Conservation (phyloP, 768 basidiomycete genomes). For the Tricholoma saponaceum region DNA sequence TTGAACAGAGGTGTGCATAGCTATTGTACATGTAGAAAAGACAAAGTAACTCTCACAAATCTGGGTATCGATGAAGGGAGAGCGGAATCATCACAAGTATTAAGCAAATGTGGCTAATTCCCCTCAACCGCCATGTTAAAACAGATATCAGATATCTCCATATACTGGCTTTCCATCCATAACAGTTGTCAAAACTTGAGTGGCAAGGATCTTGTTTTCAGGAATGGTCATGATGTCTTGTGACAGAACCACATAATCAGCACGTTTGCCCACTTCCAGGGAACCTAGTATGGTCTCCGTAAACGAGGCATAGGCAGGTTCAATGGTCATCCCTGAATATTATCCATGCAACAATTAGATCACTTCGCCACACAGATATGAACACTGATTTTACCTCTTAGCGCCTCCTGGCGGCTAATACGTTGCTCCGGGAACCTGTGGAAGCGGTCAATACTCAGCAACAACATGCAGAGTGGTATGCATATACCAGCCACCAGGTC, state of each 20-base stretch:
- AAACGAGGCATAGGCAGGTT: constrained; percentile 86
- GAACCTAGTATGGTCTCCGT: constrained; percentile 72
- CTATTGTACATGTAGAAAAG: too few relatives aligned
- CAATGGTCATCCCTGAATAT: constrained; percentile 73
- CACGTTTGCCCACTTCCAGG: constrained; percentile 70
- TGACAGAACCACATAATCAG: constrained; percentile 83
- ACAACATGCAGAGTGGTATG: neutral
- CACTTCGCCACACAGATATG: neutral
- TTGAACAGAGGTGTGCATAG: too few relatives aligned
- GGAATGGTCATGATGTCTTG: constrained; percentile 76
- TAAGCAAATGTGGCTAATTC: neutral
- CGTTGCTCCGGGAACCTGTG: constrained; percentile 80
- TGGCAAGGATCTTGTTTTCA: constrained; percentile 53
- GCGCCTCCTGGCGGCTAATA: constrained; percentile 70
- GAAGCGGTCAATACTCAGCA: neutral
- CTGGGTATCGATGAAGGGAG: constrained; percentile 9
- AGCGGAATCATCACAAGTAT: constrained; percentile 4
- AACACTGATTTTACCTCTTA: constrained; percentile 45
- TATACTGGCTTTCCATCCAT: constrained; percentile 64
- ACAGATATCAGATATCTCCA: constrained; percentile 25
- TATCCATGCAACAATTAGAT: neutral
- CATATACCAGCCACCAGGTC: constrained; percentile 75
- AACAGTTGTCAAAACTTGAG: constrained; percentile 69
- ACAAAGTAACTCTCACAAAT: neutral
- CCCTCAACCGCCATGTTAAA: neutral